Base-by-base conservation (phyloP, 2,329 filamentous ascomycete genomes). In the Madurella mycetomatis region DNA sequence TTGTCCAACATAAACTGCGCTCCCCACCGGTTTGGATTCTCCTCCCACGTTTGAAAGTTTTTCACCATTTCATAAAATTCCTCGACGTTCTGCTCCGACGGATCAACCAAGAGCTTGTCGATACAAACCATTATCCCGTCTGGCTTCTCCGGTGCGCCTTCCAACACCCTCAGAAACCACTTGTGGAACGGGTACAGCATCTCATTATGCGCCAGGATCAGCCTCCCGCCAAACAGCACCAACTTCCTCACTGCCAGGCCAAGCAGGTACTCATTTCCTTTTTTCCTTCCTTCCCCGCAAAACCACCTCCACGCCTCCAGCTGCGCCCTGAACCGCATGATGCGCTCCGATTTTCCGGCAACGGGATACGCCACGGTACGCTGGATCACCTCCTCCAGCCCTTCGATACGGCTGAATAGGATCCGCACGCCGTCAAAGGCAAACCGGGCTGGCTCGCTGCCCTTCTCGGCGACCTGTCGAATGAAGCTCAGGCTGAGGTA, bases 181-280 rank as follows among this genome's bases (percentile, higher is more conserved):
- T 60, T 60, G 37, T 62, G 60, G 31, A 47, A 62, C 41, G 60
- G 60, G 43, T 60, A 62, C 53, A 62, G 31, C 41, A 58, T 37
- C 45, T 58, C 57, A 34, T 62, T 62, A 13, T 62, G 41, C n/a
- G 60, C 52, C 19, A 62, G 51, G 1, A 62, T 49, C 41, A 62
- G 41, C 49, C 60, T 41, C 8, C 56, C 52, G 5, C 55, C 60
- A 40, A 62, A 62, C 41, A 62, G 41, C 1, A 55, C 47, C 47
- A 62, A 37, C 51, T 60, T 62, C 11, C 30, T 19, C 40, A 45
- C 56, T 8, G 60, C 58, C 17, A 56, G 12, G 1, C 51, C 47
- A 25, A 60, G 40, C 44, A 60, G 34, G 32, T 59, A 62, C 25
- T 12, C 12, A 40, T 62, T 54, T 37, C 49, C 37, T 30, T 60